Evolutionary conservation across 495 filamentous ascomycete species (phyloP).

Genomic region (Neurospora sublineolata): DNA sequence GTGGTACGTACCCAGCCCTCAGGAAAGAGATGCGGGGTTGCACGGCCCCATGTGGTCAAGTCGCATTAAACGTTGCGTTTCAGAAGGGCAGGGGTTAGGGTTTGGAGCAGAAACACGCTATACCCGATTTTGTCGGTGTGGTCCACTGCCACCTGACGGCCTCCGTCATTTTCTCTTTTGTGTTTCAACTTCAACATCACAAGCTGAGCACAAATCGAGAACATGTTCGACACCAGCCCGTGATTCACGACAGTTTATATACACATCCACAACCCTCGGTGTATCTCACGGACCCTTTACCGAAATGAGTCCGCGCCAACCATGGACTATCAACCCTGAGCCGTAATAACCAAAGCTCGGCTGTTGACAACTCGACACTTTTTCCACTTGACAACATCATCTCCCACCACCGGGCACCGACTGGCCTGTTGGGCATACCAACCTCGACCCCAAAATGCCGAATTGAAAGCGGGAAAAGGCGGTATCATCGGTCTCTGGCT

Average conservation of each 20-base stretch:
- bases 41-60: not conserved
- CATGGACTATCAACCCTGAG: not conserved
- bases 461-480: not conserved
- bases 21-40: not conserved
- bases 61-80: not conserved
- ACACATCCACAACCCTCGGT: not conserved
- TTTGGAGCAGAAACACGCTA: not conserved
- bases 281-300: not conserved
- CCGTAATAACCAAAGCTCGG: not conserved
- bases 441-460: not conserved
- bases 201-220: not conserved
- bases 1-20: not conserved
- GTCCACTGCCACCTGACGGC: not conserved
- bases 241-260: not conserved
- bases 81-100: not conserved
- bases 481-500: not conserved
- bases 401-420: not conserved
- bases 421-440: not conserved
- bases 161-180: not conserved
- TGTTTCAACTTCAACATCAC: not conserved
- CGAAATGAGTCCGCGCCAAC: not conserved
- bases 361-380: not conserved
- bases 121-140: not conserved
- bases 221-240: not conserved
- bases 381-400: not conserved